Evolutionary conservation across 2,329 filamentous ascomycete genomes (phyloP).

Genomic region (Dactylellina drechsleri): DNA sequence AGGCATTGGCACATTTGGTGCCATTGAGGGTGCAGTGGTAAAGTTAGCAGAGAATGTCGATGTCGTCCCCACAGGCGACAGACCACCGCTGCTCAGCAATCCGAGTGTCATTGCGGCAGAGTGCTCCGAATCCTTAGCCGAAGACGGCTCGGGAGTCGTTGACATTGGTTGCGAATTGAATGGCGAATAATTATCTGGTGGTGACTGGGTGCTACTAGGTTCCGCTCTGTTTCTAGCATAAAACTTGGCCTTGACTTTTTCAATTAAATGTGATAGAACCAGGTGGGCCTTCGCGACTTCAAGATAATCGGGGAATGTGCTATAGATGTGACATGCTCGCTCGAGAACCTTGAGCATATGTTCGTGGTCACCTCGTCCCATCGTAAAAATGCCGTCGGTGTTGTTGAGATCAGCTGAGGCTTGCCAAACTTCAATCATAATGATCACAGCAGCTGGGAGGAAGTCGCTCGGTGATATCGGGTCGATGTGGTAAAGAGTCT

Average conservation of each 20-base stretch:
- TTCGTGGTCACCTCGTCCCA: conserved; percentile 71
- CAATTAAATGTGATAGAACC: conserved; percentile 83
- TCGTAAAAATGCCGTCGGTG: conserved; percentile 66
- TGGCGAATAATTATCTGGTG: conserved; percentile 42
- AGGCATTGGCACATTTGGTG: conserved; percentile 48
- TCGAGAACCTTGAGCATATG: conserved; percentile 82
- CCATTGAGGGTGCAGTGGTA: conserved; percentile 41
- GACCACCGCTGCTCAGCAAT: conserved; percentile 54
- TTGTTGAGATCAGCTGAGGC: conserved; percentile 60
- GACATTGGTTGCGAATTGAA: conserved; percentile 49
- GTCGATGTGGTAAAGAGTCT: conserved; percentile 61
- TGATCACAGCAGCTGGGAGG: conserved; percentile 57
- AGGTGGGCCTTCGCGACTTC: conserved; percentile 88
- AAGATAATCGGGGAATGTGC: conserved; percentile 69
- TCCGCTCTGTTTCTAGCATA: conserved; percentile 31
- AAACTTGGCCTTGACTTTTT: conserved; percentile 70
- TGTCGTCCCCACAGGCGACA: conserved; percentile 20
- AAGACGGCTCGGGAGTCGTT: conserved; percentile 48
- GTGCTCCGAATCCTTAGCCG: conserved; percentile 55
- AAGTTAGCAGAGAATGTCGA: conserved; percentile 46
- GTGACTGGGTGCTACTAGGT: conserved; percentile 27
- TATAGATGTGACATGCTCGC: conserved; percentile 60
- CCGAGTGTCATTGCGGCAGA: conserved; percentile 56
- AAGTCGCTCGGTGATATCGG: conserved; percentile 63
- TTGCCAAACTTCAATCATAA: conserved; percentile 58